These are phyloP conservation scores for Blastobotrys apis DNA, from an alignment of 1,139 yeast genomes.

Conservation along the genomic window DNA sequence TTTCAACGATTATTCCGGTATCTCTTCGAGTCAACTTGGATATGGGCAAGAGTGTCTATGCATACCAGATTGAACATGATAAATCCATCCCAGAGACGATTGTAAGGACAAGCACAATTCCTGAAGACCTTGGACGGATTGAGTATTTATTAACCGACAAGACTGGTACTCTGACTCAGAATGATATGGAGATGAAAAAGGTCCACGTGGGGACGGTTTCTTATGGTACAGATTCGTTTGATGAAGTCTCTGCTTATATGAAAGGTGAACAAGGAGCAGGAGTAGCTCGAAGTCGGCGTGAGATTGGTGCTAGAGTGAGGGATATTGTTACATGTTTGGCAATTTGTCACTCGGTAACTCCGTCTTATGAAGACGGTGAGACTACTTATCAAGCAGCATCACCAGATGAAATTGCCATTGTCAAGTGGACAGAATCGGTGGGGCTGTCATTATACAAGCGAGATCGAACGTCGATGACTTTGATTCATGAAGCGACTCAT, in stretches of 20 bases:
- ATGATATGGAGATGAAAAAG: constrained; percentile 95
- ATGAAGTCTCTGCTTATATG: constrained; percentile 73
- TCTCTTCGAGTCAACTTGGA: constrained; percentile 91
- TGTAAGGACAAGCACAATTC: constrained; percentile 95
- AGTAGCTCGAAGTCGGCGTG: constrained; percentile 48
- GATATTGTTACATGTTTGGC: constrained; percentile 81
- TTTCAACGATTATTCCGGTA: constrained; percentile 94
- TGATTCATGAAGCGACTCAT: constrained; percentile 61
- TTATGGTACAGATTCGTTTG: constrained; percentile 88
- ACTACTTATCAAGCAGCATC: constrained; percentile 94
- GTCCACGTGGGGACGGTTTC: constrained; percentile 89
- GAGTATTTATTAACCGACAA: constrained; percentile 91
- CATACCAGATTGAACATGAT: constrained; percentile 92
- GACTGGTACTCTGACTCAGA: constrained; percentile 96
- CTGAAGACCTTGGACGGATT: constrained; percentile 94
- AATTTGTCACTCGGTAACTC: constrained; percentile 93
- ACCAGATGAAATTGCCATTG: constrained; percentile 97
- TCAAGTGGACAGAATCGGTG: constrained; percentile 80
- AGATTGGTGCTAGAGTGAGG: constrained; percentile 68
- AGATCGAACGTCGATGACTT: constrained; percentile 70
- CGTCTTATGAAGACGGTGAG: constrained; percentile 60
- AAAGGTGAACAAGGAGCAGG: constrained; percentile 31
- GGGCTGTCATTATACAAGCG: constrained; percentile 77
- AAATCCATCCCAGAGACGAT: constrained; percentile 74
- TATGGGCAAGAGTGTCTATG: constrained; percentile 92